Base-by-base conservation (phyloP, 2,329 filamentous ascomycete species). In the Sporothrix pallida region DNA sequence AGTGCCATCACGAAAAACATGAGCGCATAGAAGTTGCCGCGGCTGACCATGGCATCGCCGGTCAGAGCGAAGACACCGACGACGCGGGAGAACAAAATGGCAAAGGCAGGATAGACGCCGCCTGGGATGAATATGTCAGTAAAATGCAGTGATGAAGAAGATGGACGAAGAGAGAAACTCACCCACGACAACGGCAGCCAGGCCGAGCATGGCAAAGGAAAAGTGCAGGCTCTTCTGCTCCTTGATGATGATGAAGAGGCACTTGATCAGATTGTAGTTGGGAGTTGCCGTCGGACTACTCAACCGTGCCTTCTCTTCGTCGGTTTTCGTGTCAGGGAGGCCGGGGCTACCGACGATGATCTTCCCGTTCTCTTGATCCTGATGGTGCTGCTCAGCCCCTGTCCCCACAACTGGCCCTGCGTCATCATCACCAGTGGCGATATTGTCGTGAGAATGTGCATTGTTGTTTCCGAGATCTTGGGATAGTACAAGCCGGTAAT, bases 401-500 rank as follows among this genome's bases (percentile, higher is more conserved):
- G 23, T 26, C 1, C 23, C 23, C 23, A 26, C 23, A 26, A 26
- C 23, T 26, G 23, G 23, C 23, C 23, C 23, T 26, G 23, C 23
- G 3, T 26, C 23, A 26, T 26, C 23, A 26, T 26, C 23, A 26
- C 23, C 23, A 26, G 23, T 26, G 1, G 23, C 23, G 23, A 26
- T 26, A 26, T 26, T 26, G 23, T 26, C 23, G 23, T 26, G 20
- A 12, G 23, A 23, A 58, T n/a, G 44, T 15, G 31, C 6, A 50
- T 20, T 5, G 23, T 52, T 15, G 50, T 37, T 12, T 48, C 60
- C 6, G 23, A 91, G 82, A 60, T 87, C 83, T 76, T 92, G 90
- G 2, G 89, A 89, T 73, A 87, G 83, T 1, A 94, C 92, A 4
- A 95, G 86, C 1, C 86, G 87, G 52, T 87, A 87, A 78, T 95